These are phyloP conservation scores for Mycocentrospora acerina DNA, from an alignment of 2,329 filamentous ascomycete genomes.

Conservation along the genomic window DNA sequence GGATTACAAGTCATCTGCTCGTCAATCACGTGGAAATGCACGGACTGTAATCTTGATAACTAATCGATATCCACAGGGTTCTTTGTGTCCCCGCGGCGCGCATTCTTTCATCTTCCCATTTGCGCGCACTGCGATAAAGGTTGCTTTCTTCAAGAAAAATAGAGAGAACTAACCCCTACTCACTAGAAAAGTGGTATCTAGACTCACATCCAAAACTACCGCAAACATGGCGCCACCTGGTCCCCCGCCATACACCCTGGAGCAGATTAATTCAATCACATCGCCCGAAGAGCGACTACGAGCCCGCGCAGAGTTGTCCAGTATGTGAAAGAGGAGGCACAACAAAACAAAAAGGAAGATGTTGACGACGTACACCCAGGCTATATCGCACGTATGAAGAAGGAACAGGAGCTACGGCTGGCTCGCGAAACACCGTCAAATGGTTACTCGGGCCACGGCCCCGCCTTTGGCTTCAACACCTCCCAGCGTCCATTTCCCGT, in stretches of 20 bases:
- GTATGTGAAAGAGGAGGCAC: conserved; percentile 22
- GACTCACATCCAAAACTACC: conserved; percentile 2
- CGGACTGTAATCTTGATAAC: not conserved
- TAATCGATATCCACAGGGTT: too few species aligned
- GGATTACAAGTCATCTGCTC: too few species aligned
- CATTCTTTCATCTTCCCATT: not conserved
- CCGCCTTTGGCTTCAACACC: not conserved
- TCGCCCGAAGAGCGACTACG: conserved; percentile 19
- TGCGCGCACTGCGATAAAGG: conserved; percentile 5
- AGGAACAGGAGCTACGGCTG: conserved; percentile 16
- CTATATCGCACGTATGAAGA: conserved; percentile 24
- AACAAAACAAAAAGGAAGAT: not conserved
- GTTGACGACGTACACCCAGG: conserved; percentile 15
- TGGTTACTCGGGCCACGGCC: conserved; percentile 5
- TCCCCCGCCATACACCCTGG: conserved; percentile 27
- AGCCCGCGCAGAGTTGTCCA: conserved; percentile 28
- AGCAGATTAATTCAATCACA: conserved; percentile 27
- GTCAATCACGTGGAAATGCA: too few species aligned
- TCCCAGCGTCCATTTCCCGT: too few species aligned
- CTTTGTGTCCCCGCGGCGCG: conserved; percentile 5
- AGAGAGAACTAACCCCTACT: conserved; percentile 11
- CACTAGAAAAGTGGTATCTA: conserved; percentile 7
- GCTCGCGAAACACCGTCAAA: conserved; percentile 3
- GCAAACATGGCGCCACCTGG: conserved; percentile 23
- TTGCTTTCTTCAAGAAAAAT: conserved; percentile 8